These are phyloP conservation scores for Pseudocercospora ulei DNA, from an alignment of 2,329 filamentous ascomycete genomes.

Conservation along the genomic window DNA sequence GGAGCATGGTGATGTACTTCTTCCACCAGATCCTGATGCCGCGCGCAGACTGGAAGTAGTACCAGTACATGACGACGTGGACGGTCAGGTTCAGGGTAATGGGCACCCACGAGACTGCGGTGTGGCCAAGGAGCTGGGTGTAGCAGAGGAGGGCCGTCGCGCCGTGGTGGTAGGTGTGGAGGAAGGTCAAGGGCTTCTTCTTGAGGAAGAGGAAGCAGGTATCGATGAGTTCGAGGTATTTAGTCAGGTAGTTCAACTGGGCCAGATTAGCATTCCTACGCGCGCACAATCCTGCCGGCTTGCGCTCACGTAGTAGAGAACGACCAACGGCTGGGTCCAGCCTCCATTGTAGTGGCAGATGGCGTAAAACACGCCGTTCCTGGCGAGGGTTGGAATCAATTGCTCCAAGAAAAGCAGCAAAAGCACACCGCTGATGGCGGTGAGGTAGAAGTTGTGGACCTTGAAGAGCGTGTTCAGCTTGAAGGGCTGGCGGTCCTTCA, in stretches of 20 bases:
- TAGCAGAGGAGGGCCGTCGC: conserved; percentile 96
- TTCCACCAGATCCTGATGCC: conserved; percentile 98
- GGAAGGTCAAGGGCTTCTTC: conserved; percentile 98
- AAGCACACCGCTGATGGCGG: conserved; percentile 68
- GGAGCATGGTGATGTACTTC: conserved; percentile 96
- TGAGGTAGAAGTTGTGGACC: conserved; percentile 93
- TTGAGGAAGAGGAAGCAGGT: conserved; percentile 96
- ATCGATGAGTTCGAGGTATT: conserved; percentile 91
- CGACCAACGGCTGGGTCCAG: conserved; percentile 86
- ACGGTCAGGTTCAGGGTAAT: conserved; percentile 88
- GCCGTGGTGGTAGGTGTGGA: conserved; percentile 98
- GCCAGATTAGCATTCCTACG: not conserved
- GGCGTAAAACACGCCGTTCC: conserved; percentile 74
- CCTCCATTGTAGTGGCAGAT: conserved; percentile 76
- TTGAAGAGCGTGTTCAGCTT: conserved; percentile 85
- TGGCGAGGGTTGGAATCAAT: conserved; percentile 69
- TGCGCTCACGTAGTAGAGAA: conserved; percentile 83
- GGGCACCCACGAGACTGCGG: conserved; percentile 86
- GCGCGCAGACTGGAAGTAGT: conserved; percentile 98
- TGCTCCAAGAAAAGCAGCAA: conserved; percentile 84
- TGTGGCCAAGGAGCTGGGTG: conserved; percentile 87
- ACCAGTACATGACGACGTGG: conserved; percentile 99
- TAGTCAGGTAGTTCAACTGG: conserved; percentile 95
- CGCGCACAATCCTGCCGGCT: not conserved
- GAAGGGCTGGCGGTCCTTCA: conserved; percentile 76